Base-by-base conservation (phyloP, 768 basidiomycete species). In the Chlorophyllum brunneum region DNA sequence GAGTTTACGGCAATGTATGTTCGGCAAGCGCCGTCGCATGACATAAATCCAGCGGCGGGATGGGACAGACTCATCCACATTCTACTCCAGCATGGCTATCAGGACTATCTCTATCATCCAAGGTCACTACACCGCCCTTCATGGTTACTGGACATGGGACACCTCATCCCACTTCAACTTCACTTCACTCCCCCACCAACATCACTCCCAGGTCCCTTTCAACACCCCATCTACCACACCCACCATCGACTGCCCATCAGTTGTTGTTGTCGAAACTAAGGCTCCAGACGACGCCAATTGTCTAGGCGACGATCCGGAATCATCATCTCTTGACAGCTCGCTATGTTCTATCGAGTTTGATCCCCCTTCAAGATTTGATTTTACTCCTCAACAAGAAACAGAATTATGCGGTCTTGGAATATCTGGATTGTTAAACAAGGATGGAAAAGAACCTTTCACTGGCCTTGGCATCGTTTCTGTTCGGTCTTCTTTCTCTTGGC, bases 391-490 rank as follows among this genome's bases (percentile, higher is more conserved):
- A n/a, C n/a, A n/a, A n/a, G n/a, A n/a, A n/a, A n/a, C n/a, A n/a
- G 29, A 45, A 4, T 9, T 8, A 5, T 22, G 16, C 11, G 58
- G 62, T 4, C 57, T 63, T 9, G 56, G 54, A 2, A 56, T 60
- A 30, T 30, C 47, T 26, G 60, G 60, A 2, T 33, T 63, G 7
- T 36, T 11, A 23, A 56, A 41, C 16, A 60, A 58, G 23, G 57
- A 60, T 48, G 52, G 57, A 3, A 45, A 23, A n/a, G 37, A 23
- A 2, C 38, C 48, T 0, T 60, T 60, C 47, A 55, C 55, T 5
- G 59, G 59, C n/a, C 45, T 58, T 2, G 59, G 59, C 6, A 33
- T 56, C n/a, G 47, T 60, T 4, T 54, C 42, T 16, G 46, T 51
- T 3, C 53, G 37, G n/a, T n/a, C n/a, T 6, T 48, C 46, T 29